Conservation (phyloP, 176 grass and related monocot genomes). For the Tuctoria greenei region DNA sequence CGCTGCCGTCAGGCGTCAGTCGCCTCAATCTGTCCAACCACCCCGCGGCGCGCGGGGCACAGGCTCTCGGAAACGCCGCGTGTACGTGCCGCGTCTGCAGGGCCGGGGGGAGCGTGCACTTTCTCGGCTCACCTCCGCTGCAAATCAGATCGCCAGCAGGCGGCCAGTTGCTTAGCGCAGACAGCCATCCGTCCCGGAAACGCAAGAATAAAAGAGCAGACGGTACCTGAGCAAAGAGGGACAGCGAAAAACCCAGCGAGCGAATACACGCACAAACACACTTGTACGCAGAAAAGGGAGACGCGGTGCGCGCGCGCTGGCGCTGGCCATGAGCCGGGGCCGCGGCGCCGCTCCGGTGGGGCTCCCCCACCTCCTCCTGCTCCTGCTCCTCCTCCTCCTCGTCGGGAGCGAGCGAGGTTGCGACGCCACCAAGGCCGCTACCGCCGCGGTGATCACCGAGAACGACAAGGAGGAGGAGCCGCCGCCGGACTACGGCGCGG, state of each 20-base stretch:
- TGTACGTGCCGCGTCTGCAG: not conserved
- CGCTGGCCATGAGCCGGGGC: slow-evolving; percentile 45
- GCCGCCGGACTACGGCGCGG: slow-evolving; percentile 56
- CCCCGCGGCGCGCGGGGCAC: not conserved
- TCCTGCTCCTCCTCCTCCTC: not conserved
- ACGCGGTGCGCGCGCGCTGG: slow-evolving; percentile 9
- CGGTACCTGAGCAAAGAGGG: not conserved
- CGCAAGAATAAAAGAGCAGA: slow-evolving; percentile 12
- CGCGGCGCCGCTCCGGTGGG: slow-evolving; percentile 1
- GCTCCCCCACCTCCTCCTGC: not conserved
- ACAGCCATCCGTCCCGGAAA: not conserved
- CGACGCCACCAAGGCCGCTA: not conserved
- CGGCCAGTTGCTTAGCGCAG: slow-evolving; percentile 17
- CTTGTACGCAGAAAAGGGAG: not conserved
- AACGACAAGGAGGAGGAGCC: not conserved
- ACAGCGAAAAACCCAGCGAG: not conserved
- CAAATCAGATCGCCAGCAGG: not conserved
- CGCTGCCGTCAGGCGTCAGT: not conserved
- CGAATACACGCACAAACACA: not conserved
- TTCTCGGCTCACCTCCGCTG: not conserved
- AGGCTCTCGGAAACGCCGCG: not conserved
- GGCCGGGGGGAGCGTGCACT: not conserved
- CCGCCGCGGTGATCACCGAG: not conserved
- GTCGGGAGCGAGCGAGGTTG: not conserved
- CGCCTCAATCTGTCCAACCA: not conserved